Evolutionary conservation across 306 rosid species (phyloP).

Genomic region (Vigna unguiculata): DNA sequence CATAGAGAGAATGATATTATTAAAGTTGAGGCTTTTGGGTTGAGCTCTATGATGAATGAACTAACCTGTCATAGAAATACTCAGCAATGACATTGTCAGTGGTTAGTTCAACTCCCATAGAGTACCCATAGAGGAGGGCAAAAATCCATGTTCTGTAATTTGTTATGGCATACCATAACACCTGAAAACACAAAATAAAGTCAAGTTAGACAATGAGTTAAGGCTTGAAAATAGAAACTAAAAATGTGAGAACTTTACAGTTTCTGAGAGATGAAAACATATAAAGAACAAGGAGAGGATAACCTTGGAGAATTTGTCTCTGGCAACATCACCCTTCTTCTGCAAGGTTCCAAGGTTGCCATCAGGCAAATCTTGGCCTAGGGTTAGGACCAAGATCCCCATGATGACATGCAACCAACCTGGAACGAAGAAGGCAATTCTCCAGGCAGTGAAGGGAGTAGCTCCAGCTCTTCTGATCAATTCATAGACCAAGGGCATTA

Average conservation of each 20-base stretch:
- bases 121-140: conserved; percentile 86
- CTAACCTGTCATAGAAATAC: conserved; percentile 85
- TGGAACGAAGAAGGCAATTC: conserved; percentile 91
- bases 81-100: conserved; percentile 88
- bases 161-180: conserved; percentile 80
- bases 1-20: not conserved
- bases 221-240: not conserved
- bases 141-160: conserved; percentile 93
- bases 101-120: conserved; percentile 93
- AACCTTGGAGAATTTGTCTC: conserved; percentile 81
- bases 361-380: conserved; percentile 94
- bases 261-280: not conserved
- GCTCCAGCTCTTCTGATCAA: conserved; percentile 60
- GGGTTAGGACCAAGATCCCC: conserved; percentile 79
- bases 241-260: not conserved
- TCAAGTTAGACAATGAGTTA: not conserved
- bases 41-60: not conserved
- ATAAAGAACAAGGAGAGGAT: not conserved
- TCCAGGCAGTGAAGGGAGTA: conserved; percentile 87
- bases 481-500: conserved; percentile 83
- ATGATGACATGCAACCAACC: conserved; percentile 70
- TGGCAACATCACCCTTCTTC: conserved; percentile 77
- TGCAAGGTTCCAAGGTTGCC: conserved; percentile 79
- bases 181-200: conserved; percentile 49
- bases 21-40: not conserved